phyloP scores from a whole-genome alignment of 2,329 filamentous ascomycete genomes.

The Didymella pomorum region DNA sequence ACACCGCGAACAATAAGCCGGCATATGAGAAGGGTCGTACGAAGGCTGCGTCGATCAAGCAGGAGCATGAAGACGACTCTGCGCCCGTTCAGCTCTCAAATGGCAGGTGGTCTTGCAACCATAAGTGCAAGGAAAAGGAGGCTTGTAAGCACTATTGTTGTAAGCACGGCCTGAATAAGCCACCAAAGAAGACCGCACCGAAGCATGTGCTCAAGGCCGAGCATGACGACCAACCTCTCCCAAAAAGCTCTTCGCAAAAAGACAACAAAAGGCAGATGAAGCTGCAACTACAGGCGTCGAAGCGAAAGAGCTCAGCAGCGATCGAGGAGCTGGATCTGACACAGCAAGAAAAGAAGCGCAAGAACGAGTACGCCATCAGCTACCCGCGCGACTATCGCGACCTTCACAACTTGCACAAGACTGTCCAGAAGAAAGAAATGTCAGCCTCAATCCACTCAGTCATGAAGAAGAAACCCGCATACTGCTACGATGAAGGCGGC shows the following conservation, averaged over 20 bases:
- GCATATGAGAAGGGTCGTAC: conserved; percentile 12
- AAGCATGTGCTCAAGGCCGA: conserved; percentile 33
- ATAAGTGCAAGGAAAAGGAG: conserved; percentile 69
- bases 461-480: conserved; percentile 40
- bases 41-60: conserved; percentile 14
- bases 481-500: conserved; percentile 37
- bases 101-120: conserved; percentile 78
- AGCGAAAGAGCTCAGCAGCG: conserved; percentile 32
- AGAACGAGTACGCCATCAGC: conserved; percentile 23
- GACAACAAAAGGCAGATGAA: conserved; percentile 38
- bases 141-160: conserved; percentile 78
- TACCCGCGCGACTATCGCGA: conserved; percentile 32
- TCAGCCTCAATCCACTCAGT: conserved; percentile 33
- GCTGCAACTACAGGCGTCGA: conserved; percentile 37
- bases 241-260: conserved; percentile 11
- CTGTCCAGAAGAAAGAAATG: conserved; percentile 30
- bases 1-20: conserved; percentile 30
- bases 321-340: conserved; percentile 48
- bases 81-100: conserved; percentile 67
- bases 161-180: conserved; percentile 73
- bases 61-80: conserved; percentile 19
- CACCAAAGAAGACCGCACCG: conserved; percentile 54
- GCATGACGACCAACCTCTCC: conserved; percentile 10
- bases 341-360: conserved; percentile 41
- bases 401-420: conserved; percentile 40